Percentiles rank a stretch among this genome's conserved stretches.
These are phyloP conservation scores for Fusarium napiforme DNA, from an alignment of 2,329 filamentous ascomycete genomes.

Conservation along the genomic window DNA sequence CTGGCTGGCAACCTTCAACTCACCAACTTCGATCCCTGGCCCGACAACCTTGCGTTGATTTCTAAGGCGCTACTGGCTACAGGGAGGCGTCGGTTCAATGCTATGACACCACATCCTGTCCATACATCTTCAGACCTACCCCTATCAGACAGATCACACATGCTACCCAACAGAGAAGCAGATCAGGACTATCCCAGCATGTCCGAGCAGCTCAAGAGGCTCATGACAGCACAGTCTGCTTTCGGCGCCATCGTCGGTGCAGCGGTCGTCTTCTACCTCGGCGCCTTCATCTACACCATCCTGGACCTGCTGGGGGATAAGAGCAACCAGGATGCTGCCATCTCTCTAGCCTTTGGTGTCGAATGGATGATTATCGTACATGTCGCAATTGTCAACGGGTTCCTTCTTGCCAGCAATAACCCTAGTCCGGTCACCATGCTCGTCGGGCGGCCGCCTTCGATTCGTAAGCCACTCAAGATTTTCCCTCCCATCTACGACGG, in stretches of 20 bases:
- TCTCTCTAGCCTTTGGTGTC: background rate
- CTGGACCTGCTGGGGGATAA: background rate
- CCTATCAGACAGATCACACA: fast-evolving
- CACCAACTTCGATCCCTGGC: fast-evolving
- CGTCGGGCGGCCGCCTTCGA: background rate
- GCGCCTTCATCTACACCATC: background rate
- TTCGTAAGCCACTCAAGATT: fast-evolving
- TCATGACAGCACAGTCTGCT: background rate
- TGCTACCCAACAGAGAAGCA: fast-evolving
- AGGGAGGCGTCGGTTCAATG: background rate
- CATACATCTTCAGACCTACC: background rate
- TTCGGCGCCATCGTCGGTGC: background rate
- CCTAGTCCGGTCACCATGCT: background rate
- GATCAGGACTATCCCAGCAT: background rate
- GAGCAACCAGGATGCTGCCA: background rate
- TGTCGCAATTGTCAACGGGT: background rate
- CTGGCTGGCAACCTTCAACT: background rate
- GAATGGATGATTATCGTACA: background rate
- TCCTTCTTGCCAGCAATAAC: background rate
- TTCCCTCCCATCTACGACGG: background rate
- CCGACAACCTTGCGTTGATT: background rate
- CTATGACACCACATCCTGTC: background rate
- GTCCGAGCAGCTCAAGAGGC: background rate
- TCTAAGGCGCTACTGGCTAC: background rate
- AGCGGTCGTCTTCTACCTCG: background rate